These are phyloP conservation scores for Ceratocystis albifundus DNA, from an alignment of 2,329 filamentous ascomycete genomes.

Conservation along the genomic window DNA sequence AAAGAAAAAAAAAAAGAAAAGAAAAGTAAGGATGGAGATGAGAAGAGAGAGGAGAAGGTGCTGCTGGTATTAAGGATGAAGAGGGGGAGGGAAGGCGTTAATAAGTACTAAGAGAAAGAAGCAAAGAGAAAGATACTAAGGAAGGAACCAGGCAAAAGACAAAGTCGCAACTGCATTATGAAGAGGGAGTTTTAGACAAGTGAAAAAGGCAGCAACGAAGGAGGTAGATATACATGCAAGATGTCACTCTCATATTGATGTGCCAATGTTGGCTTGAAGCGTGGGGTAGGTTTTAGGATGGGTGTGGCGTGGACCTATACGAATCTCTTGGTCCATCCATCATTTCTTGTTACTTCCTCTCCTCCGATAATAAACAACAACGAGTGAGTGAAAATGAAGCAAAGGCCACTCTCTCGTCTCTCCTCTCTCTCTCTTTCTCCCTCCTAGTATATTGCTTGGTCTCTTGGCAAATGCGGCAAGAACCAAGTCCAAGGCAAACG, in stretches of 20 bases:
- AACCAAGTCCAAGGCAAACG: neutral
- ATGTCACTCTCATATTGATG: neutral
- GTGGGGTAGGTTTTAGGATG: neutral
- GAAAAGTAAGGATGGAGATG: neutral
- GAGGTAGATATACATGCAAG: neutral
- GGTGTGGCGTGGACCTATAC: neutral
- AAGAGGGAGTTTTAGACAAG: neutral
- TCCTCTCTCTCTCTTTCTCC: too few species aligned
- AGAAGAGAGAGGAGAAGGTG: neutral
- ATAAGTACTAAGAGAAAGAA: neutral
- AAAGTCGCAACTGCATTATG: neutral
- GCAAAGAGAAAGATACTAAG: neutral
- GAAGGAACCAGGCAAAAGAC: neutral
- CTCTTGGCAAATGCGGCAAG: slow-evolving; percentile 8
- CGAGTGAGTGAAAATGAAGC: slow-evolving; percentile 3
- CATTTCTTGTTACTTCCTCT: too few species aligned
- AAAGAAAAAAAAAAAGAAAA: neutral
- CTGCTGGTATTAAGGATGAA: neutral
- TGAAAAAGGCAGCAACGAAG: neutral
- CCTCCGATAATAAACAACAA: slow-evolving; percentile 3
- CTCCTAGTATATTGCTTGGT: too few species aligned
- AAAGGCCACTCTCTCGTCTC: too few species aligned
- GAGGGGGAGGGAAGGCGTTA: neutral
- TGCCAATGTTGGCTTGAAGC: neutral
- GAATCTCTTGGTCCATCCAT: neutral